Evolutionary conservation across 441 rosid species (phyloP).

Genomic region (Capsella rubella): DNA sequence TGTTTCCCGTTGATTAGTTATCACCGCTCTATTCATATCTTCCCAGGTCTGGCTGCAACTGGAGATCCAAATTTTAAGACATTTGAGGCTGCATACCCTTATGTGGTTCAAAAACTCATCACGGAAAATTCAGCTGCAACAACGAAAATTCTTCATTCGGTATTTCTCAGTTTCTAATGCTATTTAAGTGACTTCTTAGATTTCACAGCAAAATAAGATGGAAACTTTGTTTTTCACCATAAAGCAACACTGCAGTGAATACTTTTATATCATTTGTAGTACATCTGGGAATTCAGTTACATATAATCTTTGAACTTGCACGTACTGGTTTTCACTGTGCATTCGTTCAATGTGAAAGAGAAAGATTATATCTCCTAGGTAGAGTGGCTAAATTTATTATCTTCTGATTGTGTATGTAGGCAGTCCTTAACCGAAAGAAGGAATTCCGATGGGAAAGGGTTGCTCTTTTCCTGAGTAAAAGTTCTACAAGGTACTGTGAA

Average conservation of each 20-base stretch:
- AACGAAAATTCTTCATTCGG: conserved; percentile 82
- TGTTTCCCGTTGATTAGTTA: conserved; percentile 11
- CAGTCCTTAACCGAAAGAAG: conserved; percentile 75
- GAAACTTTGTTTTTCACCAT: not conserved
- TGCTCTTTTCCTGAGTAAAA: conserved; percentile 74
- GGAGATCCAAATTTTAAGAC: conserved; percentile 83
- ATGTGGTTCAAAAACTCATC: conserved; percentile 80
- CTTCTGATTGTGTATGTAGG: conserved; percentile 54
- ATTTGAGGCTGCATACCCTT: conserved; percentile 92
- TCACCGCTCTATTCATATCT: conserved; percentile 35
- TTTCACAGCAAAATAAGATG: conserved; percentile 9
- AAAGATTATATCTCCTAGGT: not conserved
- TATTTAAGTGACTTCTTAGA: conserved; percentile 8
- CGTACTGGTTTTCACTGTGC: conserved; percentile 12
- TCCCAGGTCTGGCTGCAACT: conserved; percentile 85
- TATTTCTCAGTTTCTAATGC: conserved; percentile 38
- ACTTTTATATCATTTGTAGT: conserved; percentile 12
- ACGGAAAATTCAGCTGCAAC: conserved; percentile 73
- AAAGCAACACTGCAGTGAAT: conserved; percentile 9
- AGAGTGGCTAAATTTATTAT: not conserved
- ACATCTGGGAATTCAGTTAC: conserved; percentile 12
- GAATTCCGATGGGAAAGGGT: conserved; percentile 92
- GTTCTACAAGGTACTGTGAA: conserved; percentile 62
- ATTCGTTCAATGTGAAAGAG: not conserved
- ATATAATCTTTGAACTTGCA: not conserved